These are phyloP conservation scores for Tephrocybe sp. DNA, from an alignment of 768 basidiomycete species.

Conservation along the genomic window DNA sequence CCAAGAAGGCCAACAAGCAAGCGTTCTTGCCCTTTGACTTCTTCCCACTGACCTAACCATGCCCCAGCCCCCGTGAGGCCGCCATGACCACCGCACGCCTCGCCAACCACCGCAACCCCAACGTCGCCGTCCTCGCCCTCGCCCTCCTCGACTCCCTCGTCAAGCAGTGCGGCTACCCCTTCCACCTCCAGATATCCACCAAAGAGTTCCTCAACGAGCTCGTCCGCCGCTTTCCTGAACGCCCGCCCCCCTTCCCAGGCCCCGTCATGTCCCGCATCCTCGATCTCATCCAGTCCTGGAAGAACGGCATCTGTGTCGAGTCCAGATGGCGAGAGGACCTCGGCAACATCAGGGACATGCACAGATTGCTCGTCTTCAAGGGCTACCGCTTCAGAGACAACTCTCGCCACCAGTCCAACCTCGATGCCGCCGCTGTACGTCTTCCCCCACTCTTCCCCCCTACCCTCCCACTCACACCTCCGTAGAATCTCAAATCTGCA, in stretches of 20 bases:
- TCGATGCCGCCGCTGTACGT: conserved; percentile 45
- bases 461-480: background rate
- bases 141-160: conserved; percentile 89
- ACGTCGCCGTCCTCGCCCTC: conserved; percentile 84
- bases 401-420: conserved; percentile 31
- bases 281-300: conserved; percentile 92
- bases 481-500: conserved; percentile 87
- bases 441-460: background rate
- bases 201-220: conserved; percentile 99
- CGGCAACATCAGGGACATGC: conserved; percentile 98
- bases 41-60: conserved; percentile 4
- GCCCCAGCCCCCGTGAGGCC: conserved; percentile 81
- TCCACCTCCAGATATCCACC: conserved; percentile 95
- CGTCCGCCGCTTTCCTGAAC: conserved; percentile 95
- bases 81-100: conserved; percentile 81
- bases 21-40: conserved; percentile 22
- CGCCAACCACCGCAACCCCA: conserved; percentile 91
- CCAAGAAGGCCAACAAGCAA: conserved; percentile 95
- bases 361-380: conserved; percentile 90
- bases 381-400: conserved; percentile 77
- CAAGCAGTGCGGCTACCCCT: conserved; percentile 94
- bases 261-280: conserved; percentile 94
- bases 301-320: conserved; percentile 85
- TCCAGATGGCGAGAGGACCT: conserved; percentile 96
- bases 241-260: conserved; percentile 92